phyloP scores from a whole-genome alignment of 306 rosid species.

The Citrullus colocynthis region DNA sequence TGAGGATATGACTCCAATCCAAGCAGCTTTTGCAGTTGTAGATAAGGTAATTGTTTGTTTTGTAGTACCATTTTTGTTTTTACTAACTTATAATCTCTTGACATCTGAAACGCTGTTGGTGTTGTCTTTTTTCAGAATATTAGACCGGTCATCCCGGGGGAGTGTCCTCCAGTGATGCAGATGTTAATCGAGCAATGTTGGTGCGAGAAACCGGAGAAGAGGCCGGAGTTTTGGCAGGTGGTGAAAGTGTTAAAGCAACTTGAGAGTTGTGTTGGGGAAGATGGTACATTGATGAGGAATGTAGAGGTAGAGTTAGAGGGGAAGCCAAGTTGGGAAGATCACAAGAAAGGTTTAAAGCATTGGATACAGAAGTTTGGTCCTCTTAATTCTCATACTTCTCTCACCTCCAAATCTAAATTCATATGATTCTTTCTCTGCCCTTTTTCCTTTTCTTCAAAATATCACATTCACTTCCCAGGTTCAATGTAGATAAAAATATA shows the following conservation, averaged over 20 bases:
- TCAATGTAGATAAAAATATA: not conserved
- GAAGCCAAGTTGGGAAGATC: conserved; percentile 39
- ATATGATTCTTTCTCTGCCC: conserved; percentile 37
- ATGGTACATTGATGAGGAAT: conserved; percentile 53
- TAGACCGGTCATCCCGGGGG: conserved; percentile 55
- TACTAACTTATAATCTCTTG: not conserved
- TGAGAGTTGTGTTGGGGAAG: conserved; percentile 45
- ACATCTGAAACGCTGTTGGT: not conserved
- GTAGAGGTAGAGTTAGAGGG: conserved; percentile 13
- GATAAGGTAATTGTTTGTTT: conserved; percentile 46
- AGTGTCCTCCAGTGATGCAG: conserved; percentile 59
- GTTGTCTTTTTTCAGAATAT: conserved; percentile 36
- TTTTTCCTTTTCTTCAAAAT: conserved; percentile 17
- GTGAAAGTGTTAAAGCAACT: conserved; percentile 82
- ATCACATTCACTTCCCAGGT: not conserved
- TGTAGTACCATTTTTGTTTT: not conserved
- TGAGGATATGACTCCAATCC: conserved; percentile 88
- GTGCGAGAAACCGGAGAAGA: conserved; percentile 62
- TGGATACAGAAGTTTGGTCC: conserved; percentile 90
- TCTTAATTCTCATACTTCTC: conserved; percentile 24
- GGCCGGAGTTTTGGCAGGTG: conserved; percentile 88
- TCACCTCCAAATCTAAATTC: conserved; percentile 64
- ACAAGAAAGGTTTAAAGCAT: conserved; percentile 74
- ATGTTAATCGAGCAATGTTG: conserved; percentile 86
- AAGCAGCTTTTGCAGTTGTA: conserved; percentile 94